Evolutionary conservation across 2,329 filamentous ascomycete genomes (phyloP).

Genomic region (Endothia cerciana): DNA sequence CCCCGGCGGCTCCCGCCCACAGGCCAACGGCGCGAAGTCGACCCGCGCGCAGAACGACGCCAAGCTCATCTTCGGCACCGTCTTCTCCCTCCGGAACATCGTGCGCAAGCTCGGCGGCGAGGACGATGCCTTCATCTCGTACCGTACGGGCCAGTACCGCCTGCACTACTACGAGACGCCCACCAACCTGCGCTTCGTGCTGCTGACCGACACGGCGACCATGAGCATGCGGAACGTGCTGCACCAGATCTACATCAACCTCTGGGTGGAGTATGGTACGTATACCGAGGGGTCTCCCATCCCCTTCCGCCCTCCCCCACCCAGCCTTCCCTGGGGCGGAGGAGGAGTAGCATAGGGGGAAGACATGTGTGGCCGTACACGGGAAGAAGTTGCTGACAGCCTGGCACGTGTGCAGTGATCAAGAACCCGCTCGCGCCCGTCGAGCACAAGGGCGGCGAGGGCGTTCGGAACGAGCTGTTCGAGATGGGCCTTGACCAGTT

Average conservation of each 20-base stretch:
- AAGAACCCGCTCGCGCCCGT: slow-evolving; percentile 72
- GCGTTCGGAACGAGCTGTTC: slow-evolving; percentile 73
- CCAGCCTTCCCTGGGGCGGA: not conserved
- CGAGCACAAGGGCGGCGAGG: slow-evolving; percentile 69
- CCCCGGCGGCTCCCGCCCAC: slow-evolving; percentile 12
- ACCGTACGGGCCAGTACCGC: slow-evolving; percentile 93
- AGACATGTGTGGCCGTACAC: not conserved
- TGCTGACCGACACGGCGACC: slow-evolving; percentile 89
- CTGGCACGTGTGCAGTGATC: slow-evolving; percentile 54
- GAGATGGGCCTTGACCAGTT: slow-evolving; percentile 78
- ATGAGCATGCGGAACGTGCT: slow-evolving; percentile 91
- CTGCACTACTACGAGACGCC: slow-evolving; percentile 99
- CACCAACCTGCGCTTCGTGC: slow-evolving; percentile 92
- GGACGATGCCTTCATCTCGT: slow-evolving; percentile 94
- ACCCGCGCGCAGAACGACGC: slow-evolving; percentile 69
- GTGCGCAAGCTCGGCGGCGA: slow-evolving; percentile 91
- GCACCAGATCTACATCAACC: slow-evolving; percentile 97
- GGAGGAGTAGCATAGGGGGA: not conserved
- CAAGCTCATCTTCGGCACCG: slow-evolving; percentile 95
- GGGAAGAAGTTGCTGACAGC: slow-evolving; percentile 28
- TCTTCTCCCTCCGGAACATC: slow-evolving; percentile 97
- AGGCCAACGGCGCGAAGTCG: slow-evolving; percentile 9
- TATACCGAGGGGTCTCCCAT: not conserved
- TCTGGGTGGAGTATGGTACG: slow-evolving; percentile 93
- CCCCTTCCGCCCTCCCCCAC: too few relatives aligned